A percentile compares a stretch with the other conserved stretches of the same genome.
These are phyloP conservation scores for Albophoma yamanashiensis DNA, from an alignment of 2,329 filamentous ascomycete genomes.

Conservation along the genomic window DNA sequence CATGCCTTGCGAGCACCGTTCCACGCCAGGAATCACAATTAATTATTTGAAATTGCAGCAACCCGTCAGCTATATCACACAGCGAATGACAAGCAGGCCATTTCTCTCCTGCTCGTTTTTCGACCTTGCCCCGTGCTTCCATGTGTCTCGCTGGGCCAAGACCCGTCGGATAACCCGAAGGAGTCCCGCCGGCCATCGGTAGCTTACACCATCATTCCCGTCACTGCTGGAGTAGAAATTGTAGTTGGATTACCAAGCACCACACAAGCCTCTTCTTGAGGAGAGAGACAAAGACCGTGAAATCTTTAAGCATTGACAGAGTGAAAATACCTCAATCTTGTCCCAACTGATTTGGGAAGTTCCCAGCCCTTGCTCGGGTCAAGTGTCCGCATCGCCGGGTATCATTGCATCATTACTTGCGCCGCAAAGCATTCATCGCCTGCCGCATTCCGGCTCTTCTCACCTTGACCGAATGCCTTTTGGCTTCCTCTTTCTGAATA, in stretches of 20 bases:
- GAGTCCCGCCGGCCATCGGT: not conserved
- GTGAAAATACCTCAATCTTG: too few relatives aligned
- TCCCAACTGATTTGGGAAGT: not conserved
- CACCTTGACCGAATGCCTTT: constrained; percentile 53
- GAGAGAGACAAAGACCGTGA: not conserved
- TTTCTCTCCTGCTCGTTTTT: not conserved
- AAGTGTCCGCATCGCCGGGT: not conserved
- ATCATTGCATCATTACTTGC: not conserved
- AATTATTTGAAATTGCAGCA: not conserved
- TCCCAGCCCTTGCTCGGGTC: not conserved
- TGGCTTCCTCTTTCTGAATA: constrained; percentile 74
- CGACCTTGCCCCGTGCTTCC: not conserved
- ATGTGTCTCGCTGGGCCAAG: not conserved
- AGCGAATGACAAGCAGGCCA: not conserved
- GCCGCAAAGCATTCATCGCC: not conserved
- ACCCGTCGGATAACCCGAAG: not conserved
- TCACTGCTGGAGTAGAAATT: not conserved
- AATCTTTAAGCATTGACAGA: not conserved
- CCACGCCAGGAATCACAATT: too few relatives aligned
- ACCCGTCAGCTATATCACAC: too few relatives aligned
- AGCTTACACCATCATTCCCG: not conserved
- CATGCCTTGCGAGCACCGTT: too few relatives aligned
- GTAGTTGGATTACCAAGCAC: not conserved
- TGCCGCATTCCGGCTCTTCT: constrained; percentile 1
- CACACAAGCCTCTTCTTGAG: not conserved